Percentiles rank a stretch among this genome's conserved stretches.
phyloP scores from a whole-genome alignment of 805 yeast species.

The Ascoidea tarda region DNA sequence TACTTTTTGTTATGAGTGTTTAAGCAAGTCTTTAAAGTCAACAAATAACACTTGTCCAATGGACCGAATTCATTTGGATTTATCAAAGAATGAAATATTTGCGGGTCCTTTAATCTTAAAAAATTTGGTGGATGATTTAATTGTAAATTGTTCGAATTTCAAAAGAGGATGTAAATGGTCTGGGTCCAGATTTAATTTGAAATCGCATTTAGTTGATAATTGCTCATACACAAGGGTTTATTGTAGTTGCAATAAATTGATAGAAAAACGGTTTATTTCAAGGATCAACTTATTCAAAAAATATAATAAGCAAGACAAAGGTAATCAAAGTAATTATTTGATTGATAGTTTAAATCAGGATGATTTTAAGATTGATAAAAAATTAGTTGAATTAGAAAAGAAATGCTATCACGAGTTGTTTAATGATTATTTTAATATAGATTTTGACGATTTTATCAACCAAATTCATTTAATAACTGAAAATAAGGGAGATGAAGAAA shows the following conservation, averaged over 20 bases:
- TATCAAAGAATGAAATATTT: no score
- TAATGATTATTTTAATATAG: no score
- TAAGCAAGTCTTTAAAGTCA: no score
- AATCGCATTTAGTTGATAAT: not conserved
- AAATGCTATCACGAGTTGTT: not conserved
- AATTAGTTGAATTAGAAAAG: no score
- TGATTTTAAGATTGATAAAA: no score
- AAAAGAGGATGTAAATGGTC: not conserved
- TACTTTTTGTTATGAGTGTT: not conserved
- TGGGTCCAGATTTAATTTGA: no score
- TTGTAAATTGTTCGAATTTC: not conserved
- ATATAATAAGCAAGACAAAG: no score
- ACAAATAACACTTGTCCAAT: not conserved
- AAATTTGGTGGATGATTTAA: not conserved
- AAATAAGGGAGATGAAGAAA: not conserved
- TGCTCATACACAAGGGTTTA: not conserved
- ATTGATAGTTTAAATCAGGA: not conserved
- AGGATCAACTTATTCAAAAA: no score
- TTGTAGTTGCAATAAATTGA: not conserved
- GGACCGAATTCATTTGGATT: not conserved
- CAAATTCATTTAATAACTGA: not conserved
- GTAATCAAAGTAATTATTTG: not conserved
- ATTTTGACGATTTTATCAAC: not conserved
- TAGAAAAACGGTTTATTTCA: not conserved
- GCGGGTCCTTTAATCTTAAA: not conserved